Conservation (phyloP, 805 yeast species). For the Myxozyma mucilagina region DNA sequence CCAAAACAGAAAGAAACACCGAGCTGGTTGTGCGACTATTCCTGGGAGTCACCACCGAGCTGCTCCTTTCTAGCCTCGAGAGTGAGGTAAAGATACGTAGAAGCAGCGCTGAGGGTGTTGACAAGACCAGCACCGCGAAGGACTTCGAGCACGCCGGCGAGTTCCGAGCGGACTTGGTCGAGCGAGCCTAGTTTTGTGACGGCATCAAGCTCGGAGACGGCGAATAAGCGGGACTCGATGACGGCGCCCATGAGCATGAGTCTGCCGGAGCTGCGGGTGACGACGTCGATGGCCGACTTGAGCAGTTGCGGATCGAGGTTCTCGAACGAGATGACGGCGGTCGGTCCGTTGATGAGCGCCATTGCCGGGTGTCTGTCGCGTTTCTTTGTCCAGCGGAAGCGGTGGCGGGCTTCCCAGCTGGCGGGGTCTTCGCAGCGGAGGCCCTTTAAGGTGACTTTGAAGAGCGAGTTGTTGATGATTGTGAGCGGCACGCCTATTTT, state of each 20-base stretch:
- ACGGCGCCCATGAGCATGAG: conserved; percentile 84
- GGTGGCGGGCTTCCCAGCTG: conserved; percentile 50
- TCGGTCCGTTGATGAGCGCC: conserved; percentile 77
- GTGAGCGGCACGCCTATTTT: conserved; percentile 69
- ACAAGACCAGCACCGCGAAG: conserved; percentile 89
- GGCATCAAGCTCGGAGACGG: conserved; percentile 52
- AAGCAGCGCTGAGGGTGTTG: conserved; percentile 70
- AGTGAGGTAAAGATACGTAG: conserved; percentile 69
- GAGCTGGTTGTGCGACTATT: neutral
- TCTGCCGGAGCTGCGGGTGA: conserved; percentile 67
- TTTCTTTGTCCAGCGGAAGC: conserved; percentile 35
- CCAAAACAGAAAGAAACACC: too few relatives aligned
- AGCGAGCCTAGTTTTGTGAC: conserved; percentile 75
- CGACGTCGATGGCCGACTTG: conserved; percentile 57
- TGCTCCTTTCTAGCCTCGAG: conserved; percentile 62
- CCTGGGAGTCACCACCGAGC: conserved; percentile 26
- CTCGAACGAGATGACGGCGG: conserved; percentile 71
- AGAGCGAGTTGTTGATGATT: conserved; percentile 65
- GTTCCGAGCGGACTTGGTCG: conserved; percentile 72
- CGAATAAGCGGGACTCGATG: conserved; percentile 61
- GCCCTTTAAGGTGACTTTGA: conserved; percentile 75
- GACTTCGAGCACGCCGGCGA: conserved; percentile 78
- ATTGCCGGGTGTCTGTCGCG: conserved; percentile 60
- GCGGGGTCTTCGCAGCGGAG: conserved; percentile 75
- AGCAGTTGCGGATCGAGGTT: conserved; percentile 71